These are phyloP conservation scores for Blastocystis sp. DNA, from an alignment of 352 stramenopile genomes.

Conservation along the genomic window DNA sequence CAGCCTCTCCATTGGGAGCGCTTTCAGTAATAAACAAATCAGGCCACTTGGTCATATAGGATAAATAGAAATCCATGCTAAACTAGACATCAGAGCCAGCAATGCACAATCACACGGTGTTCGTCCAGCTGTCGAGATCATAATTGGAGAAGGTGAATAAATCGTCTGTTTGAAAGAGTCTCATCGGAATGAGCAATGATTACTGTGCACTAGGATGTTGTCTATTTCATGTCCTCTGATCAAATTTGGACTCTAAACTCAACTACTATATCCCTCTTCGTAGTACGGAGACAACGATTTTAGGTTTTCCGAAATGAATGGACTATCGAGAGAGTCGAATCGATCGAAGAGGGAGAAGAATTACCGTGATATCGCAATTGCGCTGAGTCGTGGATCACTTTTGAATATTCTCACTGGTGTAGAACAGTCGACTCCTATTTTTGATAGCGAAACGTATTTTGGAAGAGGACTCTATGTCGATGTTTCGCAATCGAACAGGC, in stretches of 20 bases:
- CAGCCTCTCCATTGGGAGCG: constrained; percentile 39
- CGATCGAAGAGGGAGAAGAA: background rate
- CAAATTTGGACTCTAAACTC: no score
- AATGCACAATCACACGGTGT: background rate
- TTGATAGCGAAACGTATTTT: background rate
- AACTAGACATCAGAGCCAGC: constrained; percentile 25
- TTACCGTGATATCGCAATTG: background rate
- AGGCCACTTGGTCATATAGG: constrained; percentile 45
- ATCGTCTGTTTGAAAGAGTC: constrained; percentile 50
- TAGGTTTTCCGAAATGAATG: background rate
- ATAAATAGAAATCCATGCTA: constrained; percentile 59
- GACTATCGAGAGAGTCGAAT: background rate
- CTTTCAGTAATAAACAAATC: constrained; percentile 55
- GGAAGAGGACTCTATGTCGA: background rate
- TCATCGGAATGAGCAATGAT: background rate
- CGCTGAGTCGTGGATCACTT: background rate
- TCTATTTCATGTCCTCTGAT: no score
- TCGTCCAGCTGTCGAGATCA: constrained; percentile 53
- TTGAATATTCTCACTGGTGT: background rate
- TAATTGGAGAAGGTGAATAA: constrained; percentile 48
- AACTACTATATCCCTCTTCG: no score
- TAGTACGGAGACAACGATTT: no score
- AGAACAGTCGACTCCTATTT: background rate
- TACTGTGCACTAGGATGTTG: no score
- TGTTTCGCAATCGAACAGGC: background rate